Conservation (phyloP, 306 rosid genomes). For the Quercus alba region DNA sequence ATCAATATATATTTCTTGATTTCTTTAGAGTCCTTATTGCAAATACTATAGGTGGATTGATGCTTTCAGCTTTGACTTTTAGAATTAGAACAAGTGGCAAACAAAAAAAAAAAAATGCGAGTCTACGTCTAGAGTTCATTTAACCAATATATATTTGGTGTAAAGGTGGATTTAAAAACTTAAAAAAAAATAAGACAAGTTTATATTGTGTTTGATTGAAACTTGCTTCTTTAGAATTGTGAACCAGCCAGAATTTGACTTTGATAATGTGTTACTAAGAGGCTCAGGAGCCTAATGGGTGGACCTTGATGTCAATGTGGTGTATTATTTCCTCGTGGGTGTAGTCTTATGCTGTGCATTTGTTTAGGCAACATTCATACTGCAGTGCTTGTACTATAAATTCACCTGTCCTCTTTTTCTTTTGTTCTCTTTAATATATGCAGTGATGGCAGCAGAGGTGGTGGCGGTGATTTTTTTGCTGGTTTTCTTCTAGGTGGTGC, state of each 20-base stretch:
- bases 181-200: not conserved
- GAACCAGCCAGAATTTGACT: no score
- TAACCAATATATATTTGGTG: not conserved
- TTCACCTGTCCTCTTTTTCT: conserved; percentile 7
- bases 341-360: not conserved
- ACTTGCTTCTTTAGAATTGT: not conserved
- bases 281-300: not conserved
- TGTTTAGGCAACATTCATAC: not conserved
- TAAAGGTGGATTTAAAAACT: not conserved
- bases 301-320: not conserved
- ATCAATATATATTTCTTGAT: not conserved
- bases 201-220: not conserved
- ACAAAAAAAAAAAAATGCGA: not conserved
- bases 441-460: conserved; percentile 61
- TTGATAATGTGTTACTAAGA: no score
- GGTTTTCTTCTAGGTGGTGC: conserved; percentile 95
- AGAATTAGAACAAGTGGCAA: no score
- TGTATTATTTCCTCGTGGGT: not conserved
- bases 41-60: no score
- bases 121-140: not conserved
- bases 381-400: not conserved
- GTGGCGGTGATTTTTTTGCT: conserved; percentile 79
- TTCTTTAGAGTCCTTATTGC: not conserved
- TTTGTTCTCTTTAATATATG: conserved; percentile 19
- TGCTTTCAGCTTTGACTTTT: no score